Evolutionary conservation across 78 protist species (phyloP).

Genomic region (Fonticula alba): DNA sequence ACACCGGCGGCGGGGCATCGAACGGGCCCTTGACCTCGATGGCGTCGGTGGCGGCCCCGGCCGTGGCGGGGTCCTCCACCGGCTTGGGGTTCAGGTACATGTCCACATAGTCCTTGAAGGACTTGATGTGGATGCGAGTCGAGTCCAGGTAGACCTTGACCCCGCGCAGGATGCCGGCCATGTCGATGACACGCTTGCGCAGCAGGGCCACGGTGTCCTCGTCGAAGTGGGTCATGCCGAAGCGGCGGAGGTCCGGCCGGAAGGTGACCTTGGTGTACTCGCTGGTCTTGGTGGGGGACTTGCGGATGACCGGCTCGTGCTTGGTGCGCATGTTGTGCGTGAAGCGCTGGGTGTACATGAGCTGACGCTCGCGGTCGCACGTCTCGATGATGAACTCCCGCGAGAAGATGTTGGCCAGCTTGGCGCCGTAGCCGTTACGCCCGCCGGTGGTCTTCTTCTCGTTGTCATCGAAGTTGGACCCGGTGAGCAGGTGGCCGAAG

Average conservation of each 20-base stretch:
- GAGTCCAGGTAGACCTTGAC: conserved; percentile 26
- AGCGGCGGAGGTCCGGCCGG: conserved; percentile 35
- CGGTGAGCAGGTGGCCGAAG: conserved; percentile 85
- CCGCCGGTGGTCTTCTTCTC: conserved; percentile 74
- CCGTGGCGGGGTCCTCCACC: too few relatives aligned
- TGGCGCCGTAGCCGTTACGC: conserved; percentile 96
- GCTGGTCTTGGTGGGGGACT: background rate
- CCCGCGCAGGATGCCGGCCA: conserved; percentile 51
- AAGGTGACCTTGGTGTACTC: conserved; percentile 52
- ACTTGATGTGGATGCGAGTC: background rate
- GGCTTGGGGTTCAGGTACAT: conserved; percentile 14
- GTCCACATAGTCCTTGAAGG: conserved; percentile 55
- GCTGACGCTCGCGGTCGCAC: conserved; percentile 11
- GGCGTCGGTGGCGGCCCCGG: background rate
- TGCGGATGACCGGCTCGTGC: background rate
- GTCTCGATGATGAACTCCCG: conserved; percentile 55
- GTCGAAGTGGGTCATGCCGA: conserved; percentile 46
- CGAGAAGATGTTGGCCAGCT: conserved; percentile 89
- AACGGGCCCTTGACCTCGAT: background rate
- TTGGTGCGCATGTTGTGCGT: conserved; percentile 27
- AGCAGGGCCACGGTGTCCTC: conserved; percentile 55
- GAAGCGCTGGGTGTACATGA: conserved; percentile 24
- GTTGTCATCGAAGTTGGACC: conserved; percentile 53
- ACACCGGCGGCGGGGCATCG: too few relatives aligned
- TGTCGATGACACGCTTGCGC: conserved; percentile 62